These are phyloP conservation scores for Eutrema salsugineum DNA, from an alignment of 441 rosid genomes.

Conservation along the genomic window DNA sequence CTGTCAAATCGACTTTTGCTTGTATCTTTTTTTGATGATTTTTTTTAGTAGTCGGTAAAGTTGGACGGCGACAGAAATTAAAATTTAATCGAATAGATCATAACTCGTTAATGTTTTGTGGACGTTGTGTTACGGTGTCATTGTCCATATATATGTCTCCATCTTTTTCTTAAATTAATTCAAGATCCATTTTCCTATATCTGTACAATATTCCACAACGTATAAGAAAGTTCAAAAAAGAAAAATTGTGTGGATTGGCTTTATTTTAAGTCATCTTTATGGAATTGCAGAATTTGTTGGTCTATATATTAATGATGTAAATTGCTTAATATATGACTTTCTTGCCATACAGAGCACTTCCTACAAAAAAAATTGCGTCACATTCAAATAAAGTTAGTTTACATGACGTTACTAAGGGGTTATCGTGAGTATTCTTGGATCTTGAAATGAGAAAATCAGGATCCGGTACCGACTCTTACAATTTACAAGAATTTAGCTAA, in stretches of 20 bases:
- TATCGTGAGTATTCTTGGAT: constrained; percentile 26
- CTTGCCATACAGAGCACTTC: not conserved
- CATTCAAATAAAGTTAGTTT: constrained; percentile 8
- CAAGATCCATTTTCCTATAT: not conserved
- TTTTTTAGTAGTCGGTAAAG: constrained; percentile 2
- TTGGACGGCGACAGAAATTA: constrained; percentile 16
- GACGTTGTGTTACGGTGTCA: constrained; percentile 20
- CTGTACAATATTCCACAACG: not conserved
- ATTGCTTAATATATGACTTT: constrained; percentile 4
- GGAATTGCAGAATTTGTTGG: not conserved
- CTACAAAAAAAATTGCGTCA: not conserved
- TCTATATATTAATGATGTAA: not conserved
- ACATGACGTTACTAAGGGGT: not conserved
- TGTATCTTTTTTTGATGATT: not conserved
- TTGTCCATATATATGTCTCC: constrained; percentile 17
- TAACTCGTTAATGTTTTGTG: constrained; percentile 20
- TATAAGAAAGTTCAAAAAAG: not conserved
- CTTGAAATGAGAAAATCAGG: constrained; percentile 17
- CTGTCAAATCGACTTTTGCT: constrained; percentile 20
- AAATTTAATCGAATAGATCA: constrained; percentile 1
- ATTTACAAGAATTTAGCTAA: not conserved
- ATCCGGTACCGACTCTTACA: constrained; percentile 3
- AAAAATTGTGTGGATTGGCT: not conserved
- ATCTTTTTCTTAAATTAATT: not conserved
- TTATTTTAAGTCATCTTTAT: not conserved